phyloP scores from a whole-genome alignment of 257 asterid genomes.

The Linaria vulgaris region DNA sequence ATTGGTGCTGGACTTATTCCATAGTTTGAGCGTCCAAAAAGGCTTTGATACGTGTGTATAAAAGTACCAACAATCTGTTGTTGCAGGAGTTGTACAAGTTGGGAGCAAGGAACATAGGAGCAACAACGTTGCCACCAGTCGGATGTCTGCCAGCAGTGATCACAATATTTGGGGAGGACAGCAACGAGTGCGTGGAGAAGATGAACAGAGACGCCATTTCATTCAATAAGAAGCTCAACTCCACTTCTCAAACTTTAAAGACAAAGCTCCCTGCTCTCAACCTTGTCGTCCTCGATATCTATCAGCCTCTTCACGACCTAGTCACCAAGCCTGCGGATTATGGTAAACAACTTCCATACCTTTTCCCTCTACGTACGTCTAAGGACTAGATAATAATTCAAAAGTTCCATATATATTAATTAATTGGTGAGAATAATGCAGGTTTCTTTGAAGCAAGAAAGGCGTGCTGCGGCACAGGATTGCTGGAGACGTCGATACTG shows the following conservation, averaged over 20 bases:
- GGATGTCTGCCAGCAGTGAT: constrained; percentile 83
- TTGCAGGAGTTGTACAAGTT: constrained; percentile 42
- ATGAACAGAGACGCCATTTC: constrained; percentile 62
- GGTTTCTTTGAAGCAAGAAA: constrained; percentile 89
- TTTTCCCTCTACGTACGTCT: too few species aligned
- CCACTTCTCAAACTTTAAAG: constrained; percentile 60
- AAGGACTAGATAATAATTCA: too few species aligned
- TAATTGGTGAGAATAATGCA: constrained; percentile 11
- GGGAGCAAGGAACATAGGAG: constrained; percentile 91
- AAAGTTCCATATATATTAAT: too few species aligned
- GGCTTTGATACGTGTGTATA: too few species aligned
- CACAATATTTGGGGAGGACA: constrained; percentile 73
- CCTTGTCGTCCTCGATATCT: constrained; percentile 70
- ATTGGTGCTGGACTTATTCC: too few species aligned
- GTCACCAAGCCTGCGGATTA: constrained; percentile 62
- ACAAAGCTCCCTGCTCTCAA: constrained; percentile 51
- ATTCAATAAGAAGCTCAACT: constrained; percentile 69
- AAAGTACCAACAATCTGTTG: too few species aligned
- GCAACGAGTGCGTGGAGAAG: constrained; percentile 59
- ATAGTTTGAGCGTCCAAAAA: too few species aligned
- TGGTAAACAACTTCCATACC: constrained; percentile 31
- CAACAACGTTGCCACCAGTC: constrained; percentile 80
- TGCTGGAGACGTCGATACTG: constrained; percentile 71
- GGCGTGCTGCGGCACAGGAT: constrained; percentile 85
- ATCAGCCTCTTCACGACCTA: constrained; percentile 61